phyloP scores from a whole-genome alignment of 106 monocot genomes.

The Platanthera guangdongensis region DNA sequence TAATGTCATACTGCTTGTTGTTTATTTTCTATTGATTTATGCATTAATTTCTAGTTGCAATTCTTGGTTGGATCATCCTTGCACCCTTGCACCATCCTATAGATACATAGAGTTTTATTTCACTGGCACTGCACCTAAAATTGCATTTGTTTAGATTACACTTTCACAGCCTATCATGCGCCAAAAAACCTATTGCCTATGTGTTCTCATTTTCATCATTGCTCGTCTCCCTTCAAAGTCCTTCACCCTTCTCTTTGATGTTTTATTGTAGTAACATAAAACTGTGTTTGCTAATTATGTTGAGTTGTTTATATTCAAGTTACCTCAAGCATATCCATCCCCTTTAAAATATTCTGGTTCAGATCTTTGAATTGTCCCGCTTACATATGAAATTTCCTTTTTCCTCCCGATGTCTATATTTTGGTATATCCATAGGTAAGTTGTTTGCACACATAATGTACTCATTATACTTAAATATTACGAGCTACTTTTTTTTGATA shows the following conservation, averaged over 20 bases:
- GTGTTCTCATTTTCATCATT: background rate
- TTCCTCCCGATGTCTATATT: too few species aligned
- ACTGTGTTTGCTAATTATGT: background rate
- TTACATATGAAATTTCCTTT: background rate
- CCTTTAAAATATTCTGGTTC: background rate
- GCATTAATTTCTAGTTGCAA: too few species aligned
- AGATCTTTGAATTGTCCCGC: background rate
- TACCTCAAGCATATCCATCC: background rate
- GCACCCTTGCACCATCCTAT: too few species aligned
- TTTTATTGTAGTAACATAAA: background rate
- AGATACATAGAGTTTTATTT: too few species aligned
- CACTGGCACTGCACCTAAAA: too few species aligned
- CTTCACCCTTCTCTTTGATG: background rate
- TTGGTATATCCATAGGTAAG: too few species aligned
- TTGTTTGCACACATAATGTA: background rate
- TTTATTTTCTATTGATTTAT: too few species aligned
- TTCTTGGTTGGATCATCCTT: too few species aligned
- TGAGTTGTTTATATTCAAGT: background rate
- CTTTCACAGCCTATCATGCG: too few species aligned
- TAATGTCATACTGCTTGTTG: too few species aligned
- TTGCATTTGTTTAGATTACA: too few species aligned
- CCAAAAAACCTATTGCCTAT: background rate
- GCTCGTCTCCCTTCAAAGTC: background rate
- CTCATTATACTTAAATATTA: background rate
- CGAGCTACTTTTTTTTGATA: background rate